Base-by-base conservation (phyloP, 2,329 filamentous ascomycete genomes). In the Fusarium sp. region DNA sequence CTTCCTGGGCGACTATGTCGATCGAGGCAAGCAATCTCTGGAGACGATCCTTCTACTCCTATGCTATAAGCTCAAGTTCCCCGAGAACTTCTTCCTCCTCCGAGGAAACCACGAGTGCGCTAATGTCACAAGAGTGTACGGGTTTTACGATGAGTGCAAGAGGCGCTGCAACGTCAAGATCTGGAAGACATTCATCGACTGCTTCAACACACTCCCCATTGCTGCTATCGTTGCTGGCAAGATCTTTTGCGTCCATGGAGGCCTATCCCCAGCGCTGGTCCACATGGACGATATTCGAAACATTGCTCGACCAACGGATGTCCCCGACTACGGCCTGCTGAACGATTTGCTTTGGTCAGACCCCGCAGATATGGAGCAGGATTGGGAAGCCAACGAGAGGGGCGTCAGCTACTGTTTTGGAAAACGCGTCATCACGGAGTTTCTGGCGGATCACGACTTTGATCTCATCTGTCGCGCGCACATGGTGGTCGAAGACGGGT, bases 71-170 rank as follows among this genome's bases (percentile, higher is more conserved):
- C 97, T 99, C 90, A 98, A 98, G 88, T 98, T 98, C 84, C 96
- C 96, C 58, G 96, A 99, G 87, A 99, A 99, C 88, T 98, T 99
- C 88, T 99, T 99, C 89, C 93, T 99, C 77, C 91, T 99, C 69
- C 94, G 96, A 78, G 96, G 96, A 74, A 99, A 99, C 89, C 96
- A 99, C 89, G 96, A 99, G 86, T 98, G 96, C 86, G 96, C 96
- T 69, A 97, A 94, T 62, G 97, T 99, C 89, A 99, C 97, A 88
- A 94, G 96, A 82, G 97, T 98, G 85, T 99, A 99, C 84, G 96
- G 96, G 70, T 99, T 99, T 88, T 99, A 99, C 88, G 96, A 99
- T 82, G 96, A 99, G 86, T 99, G 96, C 92, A 99, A 99, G 89
- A 93, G 96, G 82, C 91, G 96, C 79, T 98, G 97, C 88, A 99